Conservation (phyloP, 768 basidiomycete genomes). For the Leccinum obscurum region DNA sequence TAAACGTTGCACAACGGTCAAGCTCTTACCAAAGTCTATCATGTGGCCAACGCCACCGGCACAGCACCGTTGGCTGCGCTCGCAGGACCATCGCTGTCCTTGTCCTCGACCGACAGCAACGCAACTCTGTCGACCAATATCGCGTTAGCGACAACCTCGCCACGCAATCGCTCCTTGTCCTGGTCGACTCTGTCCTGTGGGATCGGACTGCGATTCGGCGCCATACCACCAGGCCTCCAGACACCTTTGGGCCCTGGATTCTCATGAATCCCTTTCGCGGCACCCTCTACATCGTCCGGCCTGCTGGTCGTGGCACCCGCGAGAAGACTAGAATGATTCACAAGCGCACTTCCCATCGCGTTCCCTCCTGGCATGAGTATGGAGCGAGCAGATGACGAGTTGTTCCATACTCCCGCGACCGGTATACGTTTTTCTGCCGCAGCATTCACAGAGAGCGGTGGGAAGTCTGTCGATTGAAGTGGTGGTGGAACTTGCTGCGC, state of each 20-base stretch:
- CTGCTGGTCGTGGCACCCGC: slow-evolving; percentile 21
- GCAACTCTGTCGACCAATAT: slow-evolving; percentile 40
- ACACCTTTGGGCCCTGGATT: slow-evolving; percentile 37
- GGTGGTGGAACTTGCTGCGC: slow-evolving; percentile 39
- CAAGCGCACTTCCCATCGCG: slow-evolving; percentile 35
- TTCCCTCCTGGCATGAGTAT: slow-evolving; percentile 46
- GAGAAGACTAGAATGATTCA: slow-evolving; percentile 37
- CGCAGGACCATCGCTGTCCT: slow-evolving; percentile 11
- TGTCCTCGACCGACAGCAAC: slow-evolving; percentile 38
- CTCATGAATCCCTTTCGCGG: slow-evolving; percentile 45
- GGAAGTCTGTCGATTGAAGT: slow-evolving; percentile 66
- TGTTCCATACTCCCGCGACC: slow-evolving; percentile 71
- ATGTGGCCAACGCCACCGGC: slow-evolving; percentile 28
- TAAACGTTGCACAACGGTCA: neutral
- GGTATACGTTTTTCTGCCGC: slow-evolving; percentile 54
- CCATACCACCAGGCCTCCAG: slow-evolving; percentile 22
- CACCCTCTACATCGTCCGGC: slow-evolving; percentile 47
- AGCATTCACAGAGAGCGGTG: slow-evolving; percentile 53
- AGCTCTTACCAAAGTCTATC: slow-evolving; percentile 24
- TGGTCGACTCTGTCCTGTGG: slow-evolving; percentile 26
- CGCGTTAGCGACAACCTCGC: slow-evolving; percentile 36
- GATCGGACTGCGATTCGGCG: slow-evolving; percentile 17
- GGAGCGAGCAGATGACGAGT: slow-evolving; percentile 50
- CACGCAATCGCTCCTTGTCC: slow-evolving; percentile 38
- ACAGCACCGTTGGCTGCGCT: slow-evolving; percentile 14